phyloP scores from a whole-genome alignment of 495 filamentous ascomycete species.

The Podospora pseudopauciseta region DNA sequence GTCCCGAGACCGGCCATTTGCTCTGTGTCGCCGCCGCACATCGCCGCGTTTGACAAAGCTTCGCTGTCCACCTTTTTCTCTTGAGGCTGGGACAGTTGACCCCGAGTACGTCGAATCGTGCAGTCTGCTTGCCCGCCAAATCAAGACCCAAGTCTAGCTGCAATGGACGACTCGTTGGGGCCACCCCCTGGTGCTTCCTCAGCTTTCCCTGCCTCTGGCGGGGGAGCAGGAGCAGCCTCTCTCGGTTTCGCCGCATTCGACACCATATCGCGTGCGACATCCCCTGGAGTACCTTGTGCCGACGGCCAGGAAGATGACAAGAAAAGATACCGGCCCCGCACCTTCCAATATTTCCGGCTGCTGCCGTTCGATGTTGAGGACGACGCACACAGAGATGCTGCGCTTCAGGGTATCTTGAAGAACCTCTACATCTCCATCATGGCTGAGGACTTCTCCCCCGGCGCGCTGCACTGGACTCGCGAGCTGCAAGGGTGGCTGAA shows the following conservation, averaged over 20 bases:
- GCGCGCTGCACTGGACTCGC: constrained; percentile 94
- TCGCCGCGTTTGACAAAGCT: constrained; percentile 5
- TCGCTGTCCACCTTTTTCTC: not conserved
- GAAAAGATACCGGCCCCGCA: constrained; percentile 76
- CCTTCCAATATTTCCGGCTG: constrained; percentile 85
- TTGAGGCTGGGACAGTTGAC: not conserved
- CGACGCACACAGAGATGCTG: constrained; percentile 64
- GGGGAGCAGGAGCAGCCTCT: constrained; percentile 23
- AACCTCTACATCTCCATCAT: constrained; percentile 88
- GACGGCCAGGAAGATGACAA: constrained; percentile 37
- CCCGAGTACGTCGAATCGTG: not conserved
- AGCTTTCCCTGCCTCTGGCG: constrained; percentile 25
- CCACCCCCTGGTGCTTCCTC: constrained; percentile 19
- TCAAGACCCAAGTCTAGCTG: not conserved
- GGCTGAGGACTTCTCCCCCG: constrained; percentile 89
- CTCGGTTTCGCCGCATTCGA: constrained; percentile 34
- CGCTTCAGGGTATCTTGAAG: constrained; percentile 79
- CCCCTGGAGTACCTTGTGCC: constrained; percentile 40
- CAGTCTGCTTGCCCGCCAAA: not conserved
- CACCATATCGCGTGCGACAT: constrained; percentile 48
- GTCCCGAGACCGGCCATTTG: constrained; percentile 4
- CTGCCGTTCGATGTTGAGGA: constrained; percentile 86
- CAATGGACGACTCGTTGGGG: constrained; percentile 34
- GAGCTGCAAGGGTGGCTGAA: constrained; percentile 93
- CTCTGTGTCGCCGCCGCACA: constrained; percentile 2